A percentile compares a stretch with the other conserved stretches of the same genome.
phyloP scores from a whole-genome alignment of 2,329 filamentous ascomycete genomes.

The Macrophomina tecta region DNA sequence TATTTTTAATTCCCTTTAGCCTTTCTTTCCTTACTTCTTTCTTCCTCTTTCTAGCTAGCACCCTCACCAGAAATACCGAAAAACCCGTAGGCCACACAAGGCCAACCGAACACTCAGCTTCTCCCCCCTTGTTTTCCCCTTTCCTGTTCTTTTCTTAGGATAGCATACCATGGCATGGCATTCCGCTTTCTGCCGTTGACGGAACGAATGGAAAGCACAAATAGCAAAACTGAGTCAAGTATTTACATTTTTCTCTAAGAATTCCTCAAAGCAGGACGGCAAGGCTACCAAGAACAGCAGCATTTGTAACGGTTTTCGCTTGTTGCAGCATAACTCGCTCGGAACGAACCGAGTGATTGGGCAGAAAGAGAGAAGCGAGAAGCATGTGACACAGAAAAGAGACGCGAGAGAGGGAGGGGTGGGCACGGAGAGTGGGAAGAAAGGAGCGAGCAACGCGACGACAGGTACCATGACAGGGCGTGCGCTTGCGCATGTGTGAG shows the following conservation, averaged over 20 bases:
- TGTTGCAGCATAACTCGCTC: constrained; percentile 17
- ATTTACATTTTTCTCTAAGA: neutral
- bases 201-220: neutral
- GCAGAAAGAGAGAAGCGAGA: neutral
- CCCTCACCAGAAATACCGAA: neutral
- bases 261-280: neutral
- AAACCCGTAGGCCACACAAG: constrained; percentile 8
- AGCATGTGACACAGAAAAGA: neutral
- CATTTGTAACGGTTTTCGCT: neutral
- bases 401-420: neutral
- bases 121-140: neutral
- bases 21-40: neutral
- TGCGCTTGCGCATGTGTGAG: neutral
- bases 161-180: neutral
- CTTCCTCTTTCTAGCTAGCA: constrained; percentile 8
- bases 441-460: neutral
- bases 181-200: constrained; percentile 1
- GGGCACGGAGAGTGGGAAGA: neutral
- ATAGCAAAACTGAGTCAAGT: neutral
- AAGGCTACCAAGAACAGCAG: constrained; percentile 6
- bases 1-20: constrained; percentile 18
- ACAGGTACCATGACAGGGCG: constrained; percentile 1
- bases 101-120: neutral
- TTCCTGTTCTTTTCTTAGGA: neutral
- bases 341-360: constrained; percentile 4